Conservation (phyloP, 306 rosid genomes). For the Calophaca sinica region DNA sequence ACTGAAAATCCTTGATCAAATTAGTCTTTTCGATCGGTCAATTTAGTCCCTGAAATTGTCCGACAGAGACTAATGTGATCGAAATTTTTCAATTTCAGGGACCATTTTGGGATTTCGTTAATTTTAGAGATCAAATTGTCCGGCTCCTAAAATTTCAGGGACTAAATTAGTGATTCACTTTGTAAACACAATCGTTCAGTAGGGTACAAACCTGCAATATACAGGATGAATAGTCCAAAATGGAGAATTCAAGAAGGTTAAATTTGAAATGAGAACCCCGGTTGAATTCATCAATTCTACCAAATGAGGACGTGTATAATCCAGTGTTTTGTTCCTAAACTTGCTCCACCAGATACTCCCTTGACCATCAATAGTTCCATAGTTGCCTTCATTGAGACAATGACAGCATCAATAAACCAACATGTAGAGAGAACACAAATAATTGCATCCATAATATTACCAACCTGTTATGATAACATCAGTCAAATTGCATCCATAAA, state of each 20-base stretch:
- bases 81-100: no score
- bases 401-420: constrained; percentile 45
- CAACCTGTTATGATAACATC: constrained; percentile 86
- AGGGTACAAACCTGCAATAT: constrained; percentile 79
- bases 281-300: constrained; percentile 79
- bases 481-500: constrained; percentile 73
- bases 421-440: constrained; percentile 20
- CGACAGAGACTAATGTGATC: no score
- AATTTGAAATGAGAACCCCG: constrained; percentile 71
- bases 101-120: no score
- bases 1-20: no score
- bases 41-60: no score
- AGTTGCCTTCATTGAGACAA: constrained; percentile 62
- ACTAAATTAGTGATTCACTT: no score
- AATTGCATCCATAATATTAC: constrained; percentile 35
- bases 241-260: constrained; percentile 78
- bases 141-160: no score
- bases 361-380: constrained; percentile 80
- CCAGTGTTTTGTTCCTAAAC: constrained; percentile 67
- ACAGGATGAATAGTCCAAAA: constrained; percentile 88
- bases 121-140: no score
- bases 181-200: constrained; percentile 28
- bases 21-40: no score
- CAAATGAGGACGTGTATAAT: constrained; percentile 82
- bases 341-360: constrained; percentile 82